These are phyloP conservation scores for Cercospora zeina DNA, from an alignment of 2,329 filamentous ascomycete species.

Conservation along the genomic window DNA sequence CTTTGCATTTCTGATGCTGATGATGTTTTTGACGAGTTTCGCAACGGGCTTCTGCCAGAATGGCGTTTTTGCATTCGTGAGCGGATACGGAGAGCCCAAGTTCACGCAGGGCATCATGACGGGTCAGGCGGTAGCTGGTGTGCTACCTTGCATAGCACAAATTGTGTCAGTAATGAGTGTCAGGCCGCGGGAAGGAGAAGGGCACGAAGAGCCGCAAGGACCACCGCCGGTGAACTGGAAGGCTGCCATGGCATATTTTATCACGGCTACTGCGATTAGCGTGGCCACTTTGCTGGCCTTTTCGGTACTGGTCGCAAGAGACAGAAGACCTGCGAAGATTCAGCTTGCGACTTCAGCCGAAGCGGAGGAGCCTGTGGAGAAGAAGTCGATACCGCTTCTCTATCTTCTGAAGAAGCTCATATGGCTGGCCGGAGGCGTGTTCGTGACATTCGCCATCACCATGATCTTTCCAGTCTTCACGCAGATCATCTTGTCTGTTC, in stretches of 20 bases:
- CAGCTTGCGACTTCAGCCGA: conserved; percentile 15
- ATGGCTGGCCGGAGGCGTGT: conserved; percentile 75
- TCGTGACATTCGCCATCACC: conserved; percentile 76
- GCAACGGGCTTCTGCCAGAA: conserved; percentile 89
- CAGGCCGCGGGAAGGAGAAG: conserved; percentile 7
- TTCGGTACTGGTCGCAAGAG: conserved; percentile 63
- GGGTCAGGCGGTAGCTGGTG: conserved; percentile 87
- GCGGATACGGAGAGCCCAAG: conserved; percentile 78
- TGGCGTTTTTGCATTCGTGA: conserved; percentile 87
- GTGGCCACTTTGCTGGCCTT: conserved; percentile 70
- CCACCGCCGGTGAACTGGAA: conserved; percentile 55
- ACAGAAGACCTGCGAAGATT: conserved; percentile 27
- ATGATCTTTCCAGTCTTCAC: conserved; percentile 98
- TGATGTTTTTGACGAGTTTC: conserved; percentile 76
- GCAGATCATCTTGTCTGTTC: conserved; percentile 48
- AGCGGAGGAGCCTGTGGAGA: conserved; percentile 17
- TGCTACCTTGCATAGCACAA: conserved; percentile 83
- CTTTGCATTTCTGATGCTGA: conserved; percentile 76
- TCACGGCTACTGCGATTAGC: conserved; percentile 80
- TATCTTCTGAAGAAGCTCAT: conserved; percentile 73
- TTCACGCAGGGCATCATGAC: conserved; percentile 97
- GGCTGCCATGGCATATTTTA: conserved; percentile 86
- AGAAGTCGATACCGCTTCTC: conserved; percentile 55
- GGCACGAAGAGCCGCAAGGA: conserved; percentile 25
- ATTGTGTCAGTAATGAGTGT: conserved; percentile 70